Conservation (phyloP, 2,329 filamentous ascomycete genomes). For the Epichloe scottii region DNA sequence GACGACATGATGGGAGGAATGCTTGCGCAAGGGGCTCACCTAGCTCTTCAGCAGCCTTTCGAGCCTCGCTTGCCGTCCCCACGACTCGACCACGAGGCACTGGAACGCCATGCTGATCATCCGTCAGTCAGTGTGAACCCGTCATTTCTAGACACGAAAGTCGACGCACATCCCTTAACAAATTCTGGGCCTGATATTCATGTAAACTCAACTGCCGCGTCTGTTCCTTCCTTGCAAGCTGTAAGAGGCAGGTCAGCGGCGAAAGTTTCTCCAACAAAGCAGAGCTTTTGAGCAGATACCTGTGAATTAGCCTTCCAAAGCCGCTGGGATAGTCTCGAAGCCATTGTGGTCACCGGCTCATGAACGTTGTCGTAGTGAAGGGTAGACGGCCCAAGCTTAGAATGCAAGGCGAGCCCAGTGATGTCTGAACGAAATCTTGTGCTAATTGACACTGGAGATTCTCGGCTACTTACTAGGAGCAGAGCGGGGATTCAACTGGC, state of each 20-base stretch:
- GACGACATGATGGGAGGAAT: background rate
- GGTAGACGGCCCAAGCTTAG: too few species aligned
- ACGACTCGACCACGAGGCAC: slow-evolving; percentile 14
- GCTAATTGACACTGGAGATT: too few species aligned
- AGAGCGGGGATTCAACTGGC: too few species aligned
- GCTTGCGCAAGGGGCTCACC: slow-evolving; percentile 9
- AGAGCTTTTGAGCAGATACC: background rate
- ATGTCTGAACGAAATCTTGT: too few species aligned
- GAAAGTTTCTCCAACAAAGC: background rate
- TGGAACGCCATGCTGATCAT: slow-evolving; percentile 13
- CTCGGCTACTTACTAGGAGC: too few species aligned
- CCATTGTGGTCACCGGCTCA: background rate
- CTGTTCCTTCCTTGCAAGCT: slow-evolving; percentile 3
- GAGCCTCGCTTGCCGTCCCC: slow-evolving; percentile 11
- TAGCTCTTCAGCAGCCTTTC: slow-evolving; percentile 11
- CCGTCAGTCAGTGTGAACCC: background rate
- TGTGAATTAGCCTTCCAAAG: background rate
- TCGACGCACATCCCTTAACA: slow-evolving; percentile 14
- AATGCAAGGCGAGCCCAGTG: too few species aligned
- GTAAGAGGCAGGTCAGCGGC: background rate
- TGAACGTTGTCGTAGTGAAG: too few species aligned
- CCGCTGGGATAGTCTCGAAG: background rate
- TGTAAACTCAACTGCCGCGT: slow-evolving; percentile 14
- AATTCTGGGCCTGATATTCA: slow-evolving; percentile 16
- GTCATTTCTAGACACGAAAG: too few species aligned